Base-by-base conservation (phyloP, 2,329 filamentous ascomycete species). In the Pseudogymnoascus sp. region DNA sequence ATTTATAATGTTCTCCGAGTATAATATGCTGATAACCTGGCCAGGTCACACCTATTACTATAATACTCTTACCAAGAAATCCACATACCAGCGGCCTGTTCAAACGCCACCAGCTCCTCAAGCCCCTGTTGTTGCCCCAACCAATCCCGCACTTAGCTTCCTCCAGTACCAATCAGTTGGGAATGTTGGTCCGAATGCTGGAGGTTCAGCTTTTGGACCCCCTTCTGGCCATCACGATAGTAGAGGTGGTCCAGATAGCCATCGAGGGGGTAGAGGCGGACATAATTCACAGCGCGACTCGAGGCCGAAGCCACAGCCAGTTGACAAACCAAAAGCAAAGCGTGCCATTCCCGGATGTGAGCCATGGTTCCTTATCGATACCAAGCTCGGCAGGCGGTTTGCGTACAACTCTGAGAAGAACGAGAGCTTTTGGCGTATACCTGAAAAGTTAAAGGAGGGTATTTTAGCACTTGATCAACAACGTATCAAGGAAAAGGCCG, bases 341-440 rank as follows among this genome's bases (percentile, higher is more conserved):
- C 83, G 89, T 62, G 72, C 81, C 5, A 94, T 99, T 52, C 92
- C 92, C 0, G 88, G 88, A 2, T 90, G 86, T 69, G 87, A 89
- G 68, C 90, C 92, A 14, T 99, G 94, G 94, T 76, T 96, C 0
- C 79, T 99, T 3, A 91, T 99, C n/a, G 90, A 89, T 72, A 99
- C 94, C 0, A 97, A 91, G 72, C 86, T 93, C 65, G 90, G 91
- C 22, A 82, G 94, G 63, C 84, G 92, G 60, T 99, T 99, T 71
- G 92, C 92, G 2, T 90, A 96, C 77, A 96, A 99, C 68, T 84
- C 87, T 0, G 82, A 83, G 61, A 96, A 93, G 67, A 90, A 93
- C 38, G 83, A 92, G 67, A 97, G 92, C 74, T 92, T 92, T 74
- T 99, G 95, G 94, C 91, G 91, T 70, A 94, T 97, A 69, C 94